A percentile compares a stretch with the other conserved stretches of the same genome.
Evolutionary conservation across 1,139 yeast genomes (phyloP).

Genomic region (Taphrina wiesneri): DNA sequence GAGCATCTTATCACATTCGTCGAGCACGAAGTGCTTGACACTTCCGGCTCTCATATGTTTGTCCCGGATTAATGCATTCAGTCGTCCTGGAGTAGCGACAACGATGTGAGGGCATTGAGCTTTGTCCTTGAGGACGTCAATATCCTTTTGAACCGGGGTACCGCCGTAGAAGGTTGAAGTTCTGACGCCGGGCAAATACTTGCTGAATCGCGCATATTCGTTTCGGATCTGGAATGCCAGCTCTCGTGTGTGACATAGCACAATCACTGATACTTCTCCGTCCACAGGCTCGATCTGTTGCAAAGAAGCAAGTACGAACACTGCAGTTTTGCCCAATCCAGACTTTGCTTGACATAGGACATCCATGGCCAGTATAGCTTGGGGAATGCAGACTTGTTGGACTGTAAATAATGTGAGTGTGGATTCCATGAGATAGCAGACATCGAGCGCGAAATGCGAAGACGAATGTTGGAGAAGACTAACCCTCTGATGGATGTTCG

Average conservation of each 20-base stretch:
- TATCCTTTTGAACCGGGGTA: slow-evolving; percentile 80
- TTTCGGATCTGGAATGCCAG: slow-evolving; percentile 97
- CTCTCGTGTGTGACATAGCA: slow-evolving; percentile 97
- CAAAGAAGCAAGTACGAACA: slow-evolving; percentile 89
- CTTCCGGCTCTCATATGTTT: slow-evolving; percentile 82
- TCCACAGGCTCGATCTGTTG: slow-evolving; percentile 97
- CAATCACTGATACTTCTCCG: slow-evolving; percentile 93
- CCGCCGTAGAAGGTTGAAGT: slow-evolving; percentile 98
- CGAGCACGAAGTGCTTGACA: slow-evolving; percentile 92
- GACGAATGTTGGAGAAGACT: slow-evolving; percentile 17
- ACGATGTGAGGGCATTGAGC: slow-evolving; percentile 95
- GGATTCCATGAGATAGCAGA: background rate
- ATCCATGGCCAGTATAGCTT: slow-evolving; percentile 95
- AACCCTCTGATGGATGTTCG: slow-evolving; percentile 95
- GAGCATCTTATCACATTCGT: slow-evolving; percentile 97
- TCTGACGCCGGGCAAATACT: slow-evolving; percentile 96
- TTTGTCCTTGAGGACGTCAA: slow-evolving; percentile 83
- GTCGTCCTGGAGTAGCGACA: slow-evolving; percentile 98
- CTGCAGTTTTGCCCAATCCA: slow-evolving; percentile 99
- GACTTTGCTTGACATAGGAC: slow-evolving; percentile 99
- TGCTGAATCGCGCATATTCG: slow-evolving; percentile 95
- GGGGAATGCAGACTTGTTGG: slow-evolving; percentile 98
- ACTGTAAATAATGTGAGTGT: slow-evolving; percentile 52
- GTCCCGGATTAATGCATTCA: slow-evolving; percentile 90
- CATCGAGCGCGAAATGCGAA: slow-evolving; percentile 12